Evolutionary conservation across 495 filamentous ascomycete genomes (phyloP), one percentile per base, ranked within the genome.

Genomic region (Neurospora pannonica): DNA sequence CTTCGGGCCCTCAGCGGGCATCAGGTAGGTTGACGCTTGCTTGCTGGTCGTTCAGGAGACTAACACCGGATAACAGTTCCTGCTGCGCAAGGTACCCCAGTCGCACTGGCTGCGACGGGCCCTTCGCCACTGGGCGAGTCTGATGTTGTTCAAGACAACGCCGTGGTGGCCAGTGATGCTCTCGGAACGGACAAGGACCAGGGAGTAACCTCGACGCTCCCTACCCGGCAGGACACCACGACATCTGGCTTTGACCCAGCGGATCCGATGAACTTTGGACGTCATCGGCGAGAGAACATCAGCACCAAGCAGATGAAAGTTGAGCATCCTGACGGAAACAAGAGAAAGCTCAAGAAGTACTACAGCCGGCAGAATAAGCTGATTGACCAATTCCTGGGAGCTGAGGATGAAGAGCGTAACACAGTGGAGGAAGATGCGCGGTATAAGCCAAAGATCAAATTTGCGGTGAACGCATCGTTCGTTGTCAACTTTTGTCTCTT

Each of bases 391-490:
- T 88, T 88, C 72, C 81, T 89, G 31, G 82, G 84, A 21, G 86
- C 84, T 72, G 83, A 82, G 37, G 87, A 88, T 75, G 88, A 89
- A 77, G 87, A 88, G 77, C 79, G 79, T 15, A 79, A 83, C 42
- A 82, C 83, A 34, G 81, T 85, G 40, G 81, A 86, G 73, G 86
- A 88, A 75, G 84, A 83, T 69, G 76, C 81, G 37, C 79, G 85
- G 71, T 85, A 86, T 75, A 83, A 82, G 17, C 85, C 86, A 7
- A 88, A 85, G 78, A 88, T 89, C 74, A 88, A 86, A 76, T 85
- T 89, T 71, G 87, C 87, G 42, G 84, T 89, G 75, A 85, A 85
- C 69, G 87, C 83, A 48, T 88, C 86, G 73, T 88, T 88, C 72
- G 70, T 74, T 19, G 85, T 87, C 72, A 88, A 89, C 81, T 84